Evolutionary conservation across 345 rosid species (phyloP).

Genomic region (Pugionium cornutum): DNA sequence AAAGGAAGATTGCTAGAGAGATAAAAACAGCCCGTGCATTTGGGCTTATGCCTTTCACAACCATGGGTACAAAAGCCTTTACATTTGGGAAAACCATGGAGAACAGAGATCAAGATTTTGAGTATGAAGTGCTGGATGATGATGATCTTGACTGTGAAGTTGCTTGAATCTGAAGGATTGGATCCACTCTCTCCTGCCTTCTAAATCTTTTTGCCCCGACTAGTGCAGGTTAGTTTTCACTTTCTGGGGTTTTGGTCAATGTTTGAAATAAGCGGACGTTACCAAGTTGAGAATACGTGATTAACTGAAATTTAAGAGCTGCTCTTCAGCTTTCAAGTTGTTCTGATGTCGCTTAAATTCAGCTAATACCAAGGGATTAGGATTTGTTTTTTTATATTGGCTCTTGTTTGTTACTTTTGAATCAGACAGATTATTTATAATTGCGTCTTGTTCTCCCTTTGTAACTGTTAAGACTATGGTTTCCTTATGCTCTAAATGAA

Average conservation of each 20-base stretch:
- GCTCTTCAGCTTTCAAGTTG: slow-evolving; percentile 1
- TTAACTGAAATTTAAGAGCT: not conserved
- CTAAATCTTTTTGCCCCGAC: not conserved
- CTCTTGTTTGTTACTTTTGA: slow-evolving; percentile 21
- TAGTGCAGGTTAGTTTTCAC: slow-evolving; percentile 29
- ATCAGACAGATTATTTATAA: slow-evolving; percentile 9
- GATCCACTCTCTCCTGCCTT: not conserved
- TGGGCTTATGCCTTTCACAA: slow-evolving; percentile 89
- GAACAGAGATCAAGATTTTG: slow-evolving; percentile 54
- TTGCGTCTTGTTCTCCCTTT: not conserved
- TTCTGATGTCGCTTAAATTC: not conserved
- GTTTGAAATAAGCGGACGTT: slow-evolving; percentile 21
- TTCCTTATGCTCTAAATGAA: slow-evolving; percentile 19
- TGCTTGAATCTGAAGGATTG: slow-evolving; percentile 8
- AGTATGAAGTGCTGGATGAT: slow-evolving; percentile 43
- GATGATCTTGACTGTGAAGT: slow-evolving; percentile 26
- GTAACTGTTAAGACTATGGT: slow-evolving; percentile 17
- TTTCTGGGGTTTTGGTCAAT: slow-evolving; percentile 21
- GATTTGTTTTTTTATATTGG: slow-evolving; percentile 9
- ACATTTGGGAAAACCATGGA: slow-evolving; percentile 66
- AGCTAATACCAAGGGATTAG: slow-evolving; percentile 19
- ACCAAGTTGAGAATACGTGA: slow-evolving; percentile 12
- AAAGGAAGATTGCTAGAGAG: slow-evolving; percentile 91
- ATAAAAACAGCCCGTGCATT: slow-evolving; percentile 93
- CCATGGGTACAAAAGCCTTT: slow-evolving; percentile 90